A percentile compares a stretch with the other conserved stretches of the same genome.
phyloP scores from a whole-genome alignment of 768 basidiomycete species.

The Tylopilus cervinicoccineus region DNA sequence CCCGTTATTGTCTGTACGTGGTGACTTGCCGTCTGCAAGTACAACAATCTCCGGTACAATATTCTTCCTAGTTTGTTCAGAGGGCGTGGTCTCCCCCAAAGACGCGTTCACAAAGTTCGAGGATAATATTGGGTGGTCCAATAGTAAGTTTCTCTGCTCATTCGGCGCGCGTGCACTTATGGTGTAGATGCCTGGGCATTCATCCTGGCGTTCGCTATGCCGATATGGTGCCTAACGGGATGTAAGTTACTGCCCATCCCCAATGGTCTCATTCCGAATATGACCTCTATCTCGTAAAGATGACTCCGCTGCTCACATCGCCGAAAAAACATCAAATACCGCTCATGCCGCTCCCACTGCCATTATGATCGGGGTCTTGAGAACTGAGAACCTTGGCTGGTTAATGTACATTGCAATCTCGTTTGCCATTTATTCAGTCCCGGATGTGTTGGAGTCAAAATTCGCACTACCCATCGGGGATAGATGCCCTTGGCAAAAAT shows the following conservation, averaged over 20 bases:
- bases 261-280: background rate
- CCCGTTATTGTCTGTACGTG: constrained; percentile 9
- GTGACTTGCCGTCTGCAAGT: background rate
- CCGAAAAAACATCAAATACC: constrained; percentile 43
- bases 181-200: constrained; percentile 20
- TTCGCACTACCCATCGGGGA: constrained; percentile 41
- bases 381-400: constrained; percentile 40
- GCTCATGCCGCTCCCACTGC: constrained; percentile 41
- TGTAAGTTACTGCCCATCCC: background rate
- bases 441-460: constrained; percentile 29
- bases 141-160: constrained; percentile 4
- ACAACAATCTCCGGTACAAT: constrained; percentile 18
- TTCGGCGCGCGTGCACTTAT: background rate
- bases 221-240: constrained; percentile 26
- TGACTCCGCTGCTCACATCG: constrained; percentile 45
- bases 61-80: constrained; percentile 18
- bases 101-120: constrained; percentile 24
- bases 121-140: constrained; percentile 23
- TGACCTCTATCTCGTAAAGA: constrained; percentile 22
- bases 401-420: constrained; percentile 40
- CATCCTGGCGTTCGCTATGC: constrained; percentile 23
- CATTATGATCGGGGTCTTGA: constrained; percentile 40
- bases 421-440: constrained; percentile 39
- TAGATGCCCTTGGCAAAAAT: constrained; percentile 35
- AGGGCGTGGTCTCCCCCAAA: constrained; percentile 12